These are phyloP conservation scores for Cyclanthera cordifolia DNA, from an alignment of 306 rosid genomes.

Conservation along the genomic window DNA sequence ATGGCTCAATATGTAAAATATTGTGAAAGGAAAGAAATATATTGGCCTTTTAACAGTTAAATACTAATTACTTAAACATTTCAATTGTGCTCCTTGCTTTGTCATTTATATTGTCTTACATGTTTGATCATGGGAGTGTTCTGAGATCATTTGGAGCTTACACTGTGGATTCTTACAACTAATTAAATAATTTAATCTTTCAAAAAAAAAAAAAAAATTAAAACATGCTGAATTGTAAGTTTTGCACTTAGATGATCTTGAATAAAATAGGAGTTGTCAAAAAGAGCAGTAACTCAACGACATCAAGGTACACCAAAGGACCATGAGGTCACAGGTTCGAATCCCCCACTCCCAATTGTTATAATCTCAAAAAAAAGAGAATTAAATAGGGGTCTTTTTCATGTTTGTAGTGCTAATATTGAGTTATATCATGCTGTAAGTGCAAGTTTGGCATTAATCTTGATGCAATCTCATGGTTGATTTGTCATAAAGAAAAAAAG, in stretches of 20 bases:
- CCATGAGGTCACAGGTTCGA: too few relatives aligned
- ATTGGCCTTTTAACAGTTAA: neutral
- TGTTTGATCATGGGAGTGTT: neutral
- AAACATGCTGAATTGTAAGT: neutral
- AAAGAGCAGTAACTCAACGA: too few relatives aligned
- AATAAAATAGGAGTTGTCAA: neutral
- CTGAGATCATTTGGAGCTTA: neutral
- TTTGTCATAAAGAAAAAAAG: neutral
- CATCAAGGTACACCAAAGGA: too few relatives aligned
- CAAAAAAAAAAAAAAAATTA: too few relatives aligned
- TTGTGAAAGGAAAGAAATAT: neutral
- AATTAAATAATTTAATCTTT: neutral
- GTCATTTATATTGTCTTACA: neutral
- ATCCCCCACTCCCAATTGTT: too few relatives aligned
- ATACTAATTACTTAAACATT: neutral
- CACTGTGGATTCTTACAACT: too few relatives aligned
- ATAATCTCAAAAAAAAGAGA: too few relatives aligned
- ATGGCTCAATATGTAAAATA: neutral
- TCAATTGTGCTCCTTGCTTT: neutral
- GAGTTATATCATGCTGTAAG: neutral
- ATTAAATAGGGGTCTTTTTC: neutral
- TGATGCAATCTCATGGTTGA: neutral
- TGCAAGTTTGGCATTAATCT: neutral
- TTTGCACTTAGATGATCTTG: neutral
- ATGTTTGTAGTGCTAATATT: neutral